These are phyloP conservation scores for Xylaria intraflava DNA, from an alignment of 495 filamentous ascomycete genomes.

Conservation along the genomic window DNA sequence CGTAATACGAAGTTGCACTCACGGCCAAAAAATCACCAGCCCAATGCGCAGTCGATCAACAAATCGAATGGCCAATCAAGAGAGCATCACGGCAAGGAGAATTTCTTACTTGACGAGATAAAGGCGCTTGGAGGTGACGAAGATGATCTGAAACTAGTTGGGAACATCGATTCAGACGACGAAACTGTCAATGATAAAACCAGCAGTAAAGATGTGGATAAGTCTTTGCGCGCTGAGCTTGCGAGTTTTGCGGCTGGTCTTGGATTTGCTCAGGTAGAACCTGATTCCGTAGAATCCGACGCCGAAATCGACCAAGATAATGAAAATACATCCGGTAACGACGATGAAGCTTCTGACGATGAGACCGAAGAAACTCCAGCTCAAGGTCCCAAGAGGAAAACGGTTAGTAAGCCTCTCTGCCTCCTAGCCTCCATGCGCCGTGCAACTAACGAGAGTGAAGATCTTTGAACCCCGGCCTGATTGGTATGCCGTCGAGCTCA, in stretches of 20 bases:
- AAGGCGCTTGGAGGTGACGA: constrained; percentile 69
- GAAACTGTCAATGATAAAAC: constrained; percentile 44
- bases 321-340: constrained; percentile 3
- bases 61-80: constrained; percentile 31
- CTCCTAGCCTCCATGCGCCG: not conserved
- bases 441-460: constrained; percentile 33
- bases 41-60: constrained; percentile 25
- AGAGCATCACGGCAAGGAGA: constrained; percentile 9
- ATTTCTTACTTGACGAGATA: constrained; percentile 59
- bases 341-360: constrained; percentile 19
- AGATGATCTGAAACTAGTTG: constrained; percentile 64
- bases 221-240: constrained; percentile 34
- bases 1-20: not conserved
- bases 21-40: constrained; percentile 31
- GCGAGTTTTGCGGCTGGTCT: constrained; percentile 40
- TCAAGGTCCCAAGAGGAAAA: constrained; percentile 27
- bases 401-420: constrained; percentile 36
- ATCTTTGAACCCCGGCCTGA: constrained; percentile 71
- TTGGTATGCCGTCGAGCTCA: constrained; percentile 69
- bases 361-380: constrained; percentile 18
- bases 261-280: constrained; percentile 37
- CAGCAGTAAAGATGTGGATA: constrained; percentile 27
- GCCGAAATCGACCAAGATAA: constrained; percentile 24
- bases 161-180: constrained; percentile 53
- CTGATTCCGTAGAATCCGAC: constrained; percentile 24